Percentiles rank a stretch among this genome's conserved stretches.
Conservation (phyloP, 1,284 basidiomycete species). For the Ganoderma leucocontextum region DNA sequence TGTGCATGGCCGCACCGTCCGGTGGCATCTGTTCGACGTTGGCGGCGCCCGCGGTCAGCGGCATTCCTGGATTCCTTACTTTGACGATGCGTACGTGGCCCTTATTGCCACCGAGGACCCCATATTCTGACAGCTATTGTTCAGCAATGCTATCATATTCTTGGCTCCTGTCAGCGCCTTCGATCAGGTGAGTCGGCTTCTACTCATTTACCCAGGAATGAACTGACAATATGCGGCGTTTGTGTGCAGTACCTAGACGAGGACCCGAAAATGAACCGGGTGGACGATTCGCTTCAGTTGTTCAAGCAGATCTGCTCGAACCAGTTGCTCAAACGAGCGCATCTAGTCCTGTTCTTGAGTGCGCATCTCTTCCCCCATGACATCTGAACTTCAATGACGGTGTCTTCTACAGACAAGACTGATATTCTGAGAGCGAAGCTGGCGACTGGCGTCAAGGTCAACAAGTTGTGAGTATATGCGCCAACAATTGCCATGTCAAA, state of each 20-base stretch:
- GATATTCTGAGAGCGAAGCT: constrained; percentile 78
- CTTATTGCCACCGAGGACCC: not conserved
- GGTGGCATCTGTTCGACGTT: constrained; percentile 85
- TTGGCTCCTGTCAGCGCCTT: constrained; percentile 88
- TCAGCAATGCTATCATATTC: constrained; percentile 82
- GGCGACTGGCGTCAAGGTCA: constrained; percentile 68
- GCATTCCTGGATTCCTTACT: constrained; percentile 84
- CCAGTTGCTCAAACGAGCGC: constrained; percentile 76
- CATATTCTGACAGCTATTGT: not conserved
- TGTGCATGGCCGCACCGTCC: constrained; percentile 75
- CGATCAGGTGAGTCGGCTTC: constrained; percentile 65
- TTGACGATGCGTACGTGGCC: constrained; percentile 69
- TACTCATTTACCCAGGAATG: not conserved
- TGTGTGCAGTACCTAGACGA: constrained; percentile 77
- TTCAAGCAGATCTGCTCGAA: constrained; percentile 88
- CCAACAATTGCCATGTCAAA: not conserved
- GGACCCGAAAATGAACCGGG: constrained; percentile 81
- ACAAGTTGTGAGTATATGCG: constrained; percentile 71
- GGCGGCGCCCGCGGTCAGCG: constrained; percentile 86
- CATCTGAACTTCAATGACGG: constrained; percentile 14
- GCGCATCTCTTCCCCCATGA: constrained; percentile 38
- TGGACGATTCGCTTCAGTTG: constrained; percentile 84
- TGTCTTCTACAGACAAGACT: constrained; percentile 65
- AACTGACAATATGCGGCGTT: constrained; percentile 16
- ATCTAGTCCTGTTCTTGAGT: constrained; percentile 84